Evolutionary conservation across 345 rosid genomes (phyloP), one percentile per base, ranked within the genome.

Genomic region (Eucalyptus marginata): DNA sequence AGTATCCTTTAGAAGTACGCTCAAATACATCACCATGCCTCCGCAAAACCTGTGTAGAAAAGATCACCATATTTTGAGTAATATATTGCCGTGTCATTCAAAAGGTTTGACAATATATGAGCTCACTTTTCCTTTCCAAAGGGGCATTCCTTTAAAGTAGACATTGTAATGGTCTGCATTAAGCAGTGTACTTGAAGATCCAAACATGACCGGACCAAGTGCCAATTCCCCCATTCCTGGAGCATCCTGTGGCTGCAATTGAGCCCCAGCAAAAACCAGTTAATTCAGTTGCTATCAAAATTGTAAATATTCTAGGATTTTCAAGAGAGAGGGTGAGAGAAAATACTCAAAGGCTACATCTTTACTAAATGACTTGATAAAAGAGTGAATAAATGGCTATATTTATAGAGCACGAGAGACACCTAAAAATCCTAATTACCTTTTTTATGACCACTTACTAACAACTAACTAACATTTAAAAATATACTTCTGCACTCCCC

Each of bases 1-100:
- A 98, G 87, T 95, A 95, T 89, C 98, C 98, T 91, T 92, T 92
- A 90, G 96, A 89, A 88, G 98, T 93, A 51, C 92, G 93, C 92
- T 98, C 99, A 90, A 97, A 96, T 80, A 97, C 88, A 92, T 98
- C 99, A n/a, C 99, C 99, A 64, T 98, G 99, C 91, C 99, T 97
- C 86, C 99, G 91, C 47, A 98, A 94, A 92, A 93, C 87, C 99
- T 98, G 93, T 87, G 87, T 15, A 85, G 71, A 27, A 86, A 88
- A 58, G 51, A 58, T 47, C 52, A n/a, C 27, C 18, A 33, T 17
- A 56, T 46, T 22, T 8, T 83, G 43, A 49, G 7, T 59, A 59
- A 46, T 43, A n/a, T 10, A 80, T 64, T 58, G 40, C n/a, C 3
- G 2, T 47, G 16, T 33, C 31, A 68, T 87, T 15, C 84, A 27